A percentile compares a stretch with the other conserved stretches of the same genome.
Conservation (phyloP, 352 stramenopile species). For the Phytophthora idaei region DNA sequence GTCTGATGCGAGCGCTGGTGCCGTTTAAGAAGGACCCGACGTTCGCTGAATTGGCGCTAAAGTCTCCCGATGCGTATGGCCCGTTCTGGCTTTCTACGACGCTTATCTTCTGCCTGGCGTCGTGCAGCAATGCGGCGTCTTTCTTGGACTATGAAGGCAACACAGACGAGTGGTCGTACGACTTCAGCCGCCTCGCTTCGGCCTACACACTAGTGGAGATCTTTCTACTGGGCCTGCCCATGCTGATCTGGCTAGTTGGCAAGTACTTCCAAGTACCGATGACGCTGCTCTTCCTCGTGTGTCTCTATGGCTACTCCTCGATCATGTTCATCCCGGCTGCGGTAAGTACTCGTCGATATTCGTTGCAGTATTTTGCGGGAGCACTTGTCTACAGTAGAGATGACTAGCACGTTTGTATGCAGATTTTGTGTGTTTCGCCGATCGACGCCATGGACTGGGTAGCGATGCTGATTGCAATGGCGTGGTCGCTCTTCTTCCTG, state of each 20-base stretch:
- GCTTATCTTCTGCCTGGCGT: constrained; percentile 87
- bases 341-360: constrained; percentile 38
- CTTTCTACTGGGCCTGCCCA: constrained; percentile 74
- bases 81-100: constrained; percentile 87
- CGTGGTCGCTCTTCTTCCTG: constrained; percentile 87
- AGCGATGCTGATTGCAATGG: constrained; percentile 78
- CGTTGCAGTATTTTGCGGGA: neutral
- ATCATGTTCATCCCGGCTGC: constrained; percentile 83
- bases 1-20: constrained; percentile 70
- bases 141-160: constrained; percentile 78
- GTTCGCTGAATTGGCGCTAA: constrained; percentile 74
- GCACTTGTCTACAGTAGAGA: no score
- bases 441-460: constrained; percentile 84
- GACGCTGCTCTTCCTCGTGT: constrained; percentile 82
- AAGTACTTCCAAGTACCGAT: constrained; percentile 83
- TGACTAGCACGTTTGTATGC: neutral
- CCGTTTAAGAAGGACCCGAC: constrained; percentile 87
- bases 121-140: constrained; percentile 84
- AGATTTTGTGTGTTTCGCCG: constrained; percentile 82
- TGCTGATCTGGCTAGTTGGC: constrained; percentile 78
- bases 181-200: constrained; percentile 81
- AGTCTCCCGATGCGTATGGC: constrained; percentile 77
- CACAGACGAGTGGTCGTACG: constrained; percentile 73
- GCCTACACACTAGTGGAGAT: constrained; percentile 81
- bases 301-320: constrained; percentile 86